phyloP scores from a whole-genome alignment of 768 basidiomycete species.

The button mushroom (Agaricus bisporus) region DNA sequence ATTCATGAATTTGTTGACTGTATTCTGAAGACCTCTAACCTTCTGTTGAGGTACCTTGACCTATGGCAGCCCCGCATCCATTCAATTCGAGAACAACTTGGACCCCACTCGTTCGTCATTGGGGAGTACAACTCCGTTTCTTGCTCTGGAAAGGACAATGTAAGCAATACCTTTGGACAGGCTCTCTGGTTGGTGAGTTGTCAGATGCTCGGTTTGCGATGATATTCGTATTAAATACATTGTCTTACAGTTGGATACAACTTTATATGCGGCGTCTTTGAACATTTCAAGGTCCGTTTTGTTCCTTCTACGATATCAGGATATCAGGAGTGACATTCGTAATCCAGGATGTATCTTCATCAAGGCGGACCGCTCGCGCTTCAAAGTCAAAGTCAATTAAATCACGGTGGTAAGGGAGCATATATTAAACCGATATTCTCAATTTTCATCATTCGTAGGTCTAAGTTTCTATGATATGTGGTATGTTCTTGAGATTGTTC shows the following conservation, averaged over 20 bases:
- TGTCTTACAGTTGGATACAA: slow-evolving; percentile 32
- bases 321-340: neutral
- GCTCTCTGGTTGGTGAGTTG: slow-evolving; percentile 40
- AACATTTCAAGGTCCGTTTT: slow-evolving; percentile 39
- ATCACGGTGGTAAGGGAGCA: slow-evolving; percentile 34
- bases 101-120: slow-evolving; percentile 41
- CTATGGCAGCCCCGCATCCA: slow-evolving; percentile 49
- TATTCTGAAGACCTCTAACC: neutral
- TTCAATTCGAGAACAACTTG: slow-evolving; percentile 39
- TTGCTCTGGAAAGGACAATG: slow-evolving; percentile 41
- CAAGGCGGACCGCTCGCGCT: slow-evolving; percentile 48
- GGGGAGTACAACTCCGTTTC: slow-evolving; percentile 54
- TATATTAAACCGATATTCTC: neutral
- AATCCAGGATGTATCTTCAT: slow-evolving; percentile 41
- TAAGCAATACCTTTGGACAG: slow-evolving; percentile 51
- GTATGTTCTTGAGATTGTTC: slow-evolving; percentile 18
- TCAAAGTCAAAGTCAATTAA: slow-evolving; percentile 43
- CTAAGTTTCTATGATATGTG: slow-evolving; percentile 43
- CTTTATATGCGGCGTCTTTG: slow-evolving; percentile 40
- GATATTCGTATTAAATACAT: neutral
- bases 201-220: neutral
- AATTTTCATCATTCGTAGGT: slow-evolving; percentile 14
- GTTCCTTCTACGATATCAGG: neutral
- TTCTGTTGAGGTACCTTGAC: slow-evolving; percentile 40
- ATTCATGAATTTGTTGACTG: neutral